Evolutionary conservation across 257 asterid genomes (phyloP).

Genomic region (Ocimum tenuiflorum): DNA sequence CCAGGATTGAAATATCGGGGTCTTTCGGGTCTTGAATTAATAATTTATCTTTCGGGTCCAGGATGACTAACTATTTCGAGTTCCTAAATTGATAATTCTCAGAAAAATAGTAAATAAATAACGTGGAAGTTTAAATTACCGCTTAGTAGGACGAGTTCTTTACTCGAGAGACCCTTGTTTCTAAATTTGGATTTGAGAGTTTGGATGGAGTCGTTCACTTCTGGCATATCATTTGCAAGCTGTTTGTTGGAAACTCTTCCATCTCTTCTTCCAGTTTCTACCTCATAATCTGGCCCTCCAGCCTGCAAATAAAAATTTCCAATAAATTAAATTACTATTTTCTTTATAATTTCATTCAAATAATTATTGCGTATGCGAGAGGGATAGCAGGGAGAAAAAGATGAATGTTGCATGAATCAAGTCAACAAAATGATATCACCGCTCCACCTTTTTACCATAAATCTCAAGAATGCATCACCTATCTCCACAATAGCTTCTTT

Average conservation of each 20-base stretch:
- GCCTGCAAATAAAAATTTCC: constrained; percentile 18
- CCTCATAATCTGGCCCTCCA: constrained; percentile 35
- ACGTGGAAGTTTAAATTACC: constrained; percentile 10
- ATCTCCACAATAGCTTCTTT: neutral
- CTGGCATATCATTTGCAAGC: constrained; percentile 38
- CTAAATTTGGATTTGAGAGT: constrained; percentile 33
- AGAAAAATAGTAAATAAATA: too few species aligned
- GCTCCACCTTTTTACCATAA: neutral
- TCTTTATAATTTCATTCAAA: neutral
- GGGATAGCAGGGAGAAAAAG: neutral
- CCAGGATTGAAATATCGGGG: too few species aligned
- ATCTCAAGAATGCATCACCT: neutral
- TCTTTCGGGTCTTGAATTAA: too few species aligned
- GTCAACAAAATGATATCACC: constrained; percentile 15
- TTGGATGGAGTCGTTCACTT: constrained; percentile 31
- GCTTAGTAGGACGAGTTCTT: constrained; percentile 37
- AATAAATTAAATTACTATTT: neutral
- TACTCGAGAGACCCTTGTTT: constrained; percentile 26
- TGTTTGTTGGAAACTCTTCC: constrained; percentile 25
- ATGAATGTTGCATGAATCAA: neutral
- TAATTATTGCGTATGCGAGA: neutral
- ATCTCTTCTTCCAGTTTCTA: constrained; percentile 46
- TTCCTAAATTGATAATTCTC: too few species aligned
- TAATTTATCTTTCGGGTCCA: too few species aligned
- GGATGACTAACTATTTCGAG: too few species aligned